These are phyloP conservation scores for Candida fluviatilis DNA, from an alignment of 805 yeast species.

Conservation along the genomic window DNA sequence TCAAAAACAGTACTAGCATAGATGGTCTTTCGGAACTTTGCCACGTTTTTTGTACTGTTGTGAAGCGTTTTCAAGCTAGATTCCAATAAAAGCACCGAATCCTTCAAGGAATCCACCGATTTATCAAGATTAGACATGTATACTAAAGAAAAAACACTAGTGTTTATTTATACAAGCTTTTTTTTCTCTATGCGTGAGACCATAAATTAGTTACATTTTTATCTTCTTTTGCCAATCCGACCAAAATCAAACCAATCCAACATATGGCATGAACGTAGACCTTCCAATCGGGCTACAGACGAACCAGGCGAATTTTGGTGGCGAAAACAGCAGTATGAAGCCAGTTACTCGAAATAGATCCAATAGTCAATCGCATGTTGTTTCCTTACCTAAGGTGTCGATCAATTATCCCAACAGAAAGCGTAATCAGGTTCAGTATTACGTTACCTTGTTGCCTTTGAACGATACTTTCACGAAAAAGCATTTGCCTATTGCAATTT, in stretches of 20 bases:
- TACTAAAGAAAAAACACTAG: background rate
- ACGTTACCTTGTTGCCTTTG: constrained; percentile 69
- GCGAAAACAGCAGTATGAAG: background rate
- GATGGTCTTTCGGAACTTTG: constrained; percentile 37
- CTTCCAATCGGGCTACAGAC: constrained; percentile 18
- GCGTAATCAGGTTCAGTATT: constrained; percentile 38
- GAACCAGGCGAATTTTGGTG: background rate
- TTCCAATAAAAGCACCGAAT: constrained; percentile 29
- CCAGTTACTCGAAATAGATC: constrained; percentile 26
- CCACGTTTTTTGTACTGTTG: constrained; percentile 35
- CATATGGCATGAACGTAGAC: constrained; percentile 9
- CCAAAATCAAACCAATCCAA: background rate
- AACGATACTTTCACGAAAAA: constrained; percentile 83
- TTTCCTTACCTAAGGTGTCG: constrained; percentile 19
- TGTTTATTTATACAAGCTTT: no score
- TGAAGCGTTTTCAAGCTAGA: constrained; percentile 31
- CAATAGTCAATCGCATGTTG: constrained; percentile 40
- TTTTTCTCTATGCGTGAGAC: no score
- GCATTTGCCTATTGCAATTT: constrained; percentile 70
- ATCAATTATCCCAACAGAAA: constrained; percentile 9
- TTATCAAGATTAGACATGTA: constrained; percentile 12
- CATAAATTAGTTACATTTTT: background rate
- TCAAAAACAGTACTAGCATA: constrained; percentile 46
- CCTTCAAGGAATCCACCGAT: constrained; percentile 29
- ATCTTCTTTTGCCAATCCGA: background rate